A percentile compares a stretch with the other conserved stretches of the same genome.
These are phyloP conservation scores for Chamaecrista fasciculata DNA, from an alignment of 306 rosid species.

Conservation along the genomic window DNA sequence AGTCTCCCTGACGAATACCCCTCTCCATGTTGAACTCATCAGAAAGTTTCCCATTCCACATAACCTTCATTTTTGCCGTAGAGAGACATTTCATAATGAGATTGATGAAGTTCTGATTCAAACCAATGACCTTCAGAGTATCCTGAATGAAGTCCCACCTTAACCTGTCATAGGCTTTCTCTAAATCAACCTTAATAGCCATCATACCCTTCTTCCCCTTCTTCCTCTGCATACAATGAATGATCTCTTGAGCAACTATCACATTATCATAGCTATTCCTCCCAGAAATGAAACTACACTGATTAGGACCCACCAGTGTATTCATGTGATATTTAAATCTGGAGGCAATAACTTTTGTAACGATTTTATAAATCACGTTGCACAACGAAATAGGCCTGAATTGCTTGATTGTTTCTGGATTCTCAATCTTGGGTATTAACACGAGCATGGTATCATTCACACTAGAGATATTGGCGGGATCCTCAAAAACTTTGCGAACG, in stretches of 20 bases:
- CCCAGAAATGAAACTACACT: not conserved
- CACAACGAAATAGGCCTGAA: not conserved
- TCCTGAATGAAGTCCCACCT: not conserved
- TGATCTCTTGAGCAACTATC: not conserved
- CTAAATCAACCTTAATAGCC: not conserved
- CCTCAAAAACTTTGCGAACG: too few relatives aligned
- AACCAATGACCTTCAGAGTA: not conserved
- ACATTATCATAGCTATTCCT: not conserved
- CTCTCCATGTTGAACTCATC: not conserved
- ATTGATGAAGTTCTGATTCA: not conserved
- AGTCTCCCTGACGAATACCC: not conserved
- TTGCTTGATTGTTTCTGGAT: not conserved
- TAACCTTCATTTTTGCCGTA: not conserved
- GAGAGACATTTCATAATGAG: not conserved
- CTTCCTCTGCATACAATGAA: not conserved
- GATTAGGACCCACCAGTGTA: not conserved
- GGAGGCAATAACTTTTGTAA: not conserved
- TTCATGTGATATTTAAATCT: not conserved
- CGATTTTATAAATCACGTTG: not conserved
- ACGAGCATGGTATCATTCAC: not conserved
- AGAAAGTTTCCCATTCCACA: not conserved
- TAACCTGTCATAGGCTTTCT: not conserved
- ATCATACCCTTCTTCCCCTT: not conserved
- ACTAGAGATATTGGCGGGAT: not conserved
- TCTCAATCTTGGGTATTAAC: not conserved